Conservation (phyloP, 305 asterid species). For the Fraxinus sp. region DNA sequence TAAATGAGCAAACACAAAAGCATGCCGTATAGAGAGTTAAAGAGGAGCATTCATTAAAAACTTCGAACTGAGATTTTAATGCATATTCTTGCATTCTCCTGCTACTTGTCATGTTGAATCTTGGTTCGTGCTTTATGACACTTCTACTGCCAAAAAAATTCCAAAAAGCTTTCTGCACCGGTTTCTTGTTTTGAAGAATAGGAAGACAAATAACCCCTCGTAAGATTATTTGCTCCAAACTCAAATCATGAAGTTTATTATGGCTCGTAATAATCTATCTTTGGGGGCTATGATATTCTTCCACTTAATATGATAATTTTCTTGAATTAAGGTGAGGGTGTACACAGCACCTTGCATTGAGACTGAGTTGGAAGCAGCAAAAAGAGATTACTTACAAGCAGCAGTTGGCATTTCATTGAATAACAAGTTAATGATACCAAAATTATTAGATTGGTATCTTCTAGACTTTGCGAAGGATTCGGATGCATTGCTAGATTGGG, state of each 20-base stretch:
- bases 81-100: neutral
- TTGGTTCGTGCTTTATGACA: neutral
- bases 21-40: neutral
- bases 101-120: neutral
- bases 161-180: neutral
- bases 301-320: neutral
- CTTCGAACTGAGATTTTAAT: neutral
- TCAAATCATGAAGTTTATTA: neutral
- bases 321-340: conserved; percentile 51
- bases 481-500: conserved; percentile 74
- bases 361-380: conserved; percentile 64
- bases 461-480: conserved; percentile 83
- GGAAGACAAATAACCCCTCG: neutral
- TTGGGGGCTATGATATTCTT: neutral
- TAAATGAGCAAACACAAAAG: neutral
- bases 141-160: neutral
- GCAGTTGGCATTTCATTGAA: conserved; percentile 63
- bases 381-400: conserved; percentile 68
- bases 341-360: conserved; percentile 68
- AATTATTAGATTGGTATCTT: conserved; percentile 78
- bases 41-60: neutral
- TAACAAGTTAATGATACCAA: conserved; percentile 63
- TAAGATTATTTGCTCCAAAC: neutral
- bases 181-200: neutral
- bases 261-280: neutral